Conservation (phyloP, 2,329 filamentous ascomycete species). For the Fusarium mangiferae region DNA sequence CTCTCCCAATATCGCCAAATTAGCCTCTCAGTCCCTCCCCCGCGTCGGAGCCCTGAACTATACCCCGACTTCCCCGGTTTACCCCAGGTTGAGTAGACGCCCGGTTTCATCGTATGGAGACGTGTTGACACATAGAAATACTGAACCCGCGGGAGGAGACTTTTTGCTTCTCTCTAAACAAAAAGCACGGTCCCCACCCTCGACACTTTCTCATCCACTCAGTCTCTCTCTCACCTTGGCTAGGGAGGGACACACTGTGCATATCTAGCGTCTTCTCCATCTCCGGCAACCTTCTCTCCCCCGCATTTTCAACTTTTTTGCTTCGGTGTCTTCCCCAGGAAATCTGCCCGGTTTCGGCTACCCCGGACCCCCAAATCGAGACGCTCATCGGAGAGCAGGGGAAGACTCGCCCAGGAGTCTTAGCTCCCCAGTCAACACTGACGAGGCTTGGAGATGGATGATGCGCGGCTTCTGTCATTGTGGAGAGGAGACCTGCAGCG, state of each 20-base stretch:
- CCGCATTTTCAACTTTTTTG: not conserved
- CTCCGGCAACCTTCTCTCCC: not conserved
- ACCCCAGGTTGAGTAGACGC: conserved; percentile 19
- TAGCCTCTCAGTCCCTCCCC: not conserved
- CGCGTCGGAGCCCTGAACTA: not conserved
- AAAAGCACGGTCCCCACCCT: not conserved
- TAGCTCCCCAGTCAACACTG: not conserved
- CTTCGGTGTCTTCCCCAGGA: conserved; percentile 17
- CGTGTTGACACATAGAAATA: conserved; percentile 23
- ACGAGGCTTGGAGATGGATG: not conserved
- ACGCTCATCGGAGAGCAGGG: conserved; percentile 20
- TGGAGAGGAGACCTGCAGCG: not conserved
- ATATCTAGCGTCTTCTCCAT: conserved; percentile 24
- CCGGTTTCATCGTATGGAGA: not conserved
- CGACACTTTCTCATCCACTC: not conserved
- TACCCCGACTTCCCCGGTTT: conserved; percentile 31
- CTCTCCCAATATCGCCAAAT: conserved; percentile 16
- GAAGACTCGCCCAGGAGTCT: not conserved
- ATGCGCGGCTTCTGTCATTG: conserved; percentile 9
- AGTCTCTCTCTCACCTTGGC: not conserved
- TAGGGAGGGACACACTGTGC: conserved; percentile 36
- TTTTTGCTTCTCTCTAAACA: not conserved
- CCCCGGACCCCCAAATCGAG: conserved; percentile 25
- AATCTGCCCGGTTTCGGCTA: conserved; percentile 25
- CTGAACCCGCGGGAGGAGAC: not conserved